Conservation (phyloP, 108 stramenopile genomes). For the Epipyxis sp. region DNA sequence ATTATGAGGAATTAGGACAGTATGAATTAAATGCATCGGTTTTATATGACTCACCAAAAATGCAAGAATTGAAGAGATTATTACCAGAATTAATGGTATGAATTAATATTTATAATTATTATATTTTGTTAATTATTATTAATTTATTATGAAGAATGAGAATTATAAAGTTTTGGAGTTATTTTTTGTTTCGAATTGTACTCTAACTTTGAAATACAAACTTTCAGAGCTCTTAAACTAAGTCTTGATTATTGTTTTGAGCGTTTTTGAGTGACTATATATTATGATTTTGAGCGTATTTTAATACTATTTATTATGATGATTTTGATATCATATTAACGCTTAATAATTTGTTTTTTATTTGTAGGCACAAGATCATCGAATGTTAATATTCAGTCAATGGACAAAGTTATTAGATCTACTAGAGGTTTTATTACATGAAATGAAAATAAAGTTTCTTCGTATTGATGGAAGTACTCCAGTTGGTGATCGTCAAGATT, state of each 20-base stretch:
- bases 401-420: constrained; percentile 79
- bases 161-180: too few species aligned
- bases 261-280: too few species aligned
- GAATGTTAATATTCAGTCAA: constrained; percentile 74
- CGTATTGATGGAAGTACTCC: constrained; percentile 71
- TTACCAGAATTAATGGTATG: constrained; percentile 37
- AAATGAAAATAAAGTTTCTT: constrained; percentile 60
- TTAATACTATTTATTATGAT: too few species aligned
- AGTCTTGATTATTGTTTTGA: too few species aligned
- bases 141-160: not conserved
- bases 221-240: too few species aligned
- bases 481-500: constrained; percentile 65
- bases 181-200: too few species aligned
- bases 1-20: constrained; percentile 30
- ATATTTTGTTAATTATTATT: not conserved
- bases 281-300: too few species aligned
- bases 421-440: constrained; percentile 67
- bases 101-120: not conserved
- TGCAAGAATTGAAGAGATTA: constrained; percentile 40
- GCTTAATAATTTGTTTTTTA: too few species aligned
- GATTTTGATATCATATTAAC: too few species aligned
- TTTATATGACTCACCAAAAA: constrained; percentile 54
- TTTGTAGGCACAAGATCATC: constrained; percentile 56
- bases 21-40: constrained; percentile 35
- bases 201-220: too few species aligned